Conservation (phyloP, 2,329 filamentous ascomycete genomes). For the Botryotinia globosa region DNA sequence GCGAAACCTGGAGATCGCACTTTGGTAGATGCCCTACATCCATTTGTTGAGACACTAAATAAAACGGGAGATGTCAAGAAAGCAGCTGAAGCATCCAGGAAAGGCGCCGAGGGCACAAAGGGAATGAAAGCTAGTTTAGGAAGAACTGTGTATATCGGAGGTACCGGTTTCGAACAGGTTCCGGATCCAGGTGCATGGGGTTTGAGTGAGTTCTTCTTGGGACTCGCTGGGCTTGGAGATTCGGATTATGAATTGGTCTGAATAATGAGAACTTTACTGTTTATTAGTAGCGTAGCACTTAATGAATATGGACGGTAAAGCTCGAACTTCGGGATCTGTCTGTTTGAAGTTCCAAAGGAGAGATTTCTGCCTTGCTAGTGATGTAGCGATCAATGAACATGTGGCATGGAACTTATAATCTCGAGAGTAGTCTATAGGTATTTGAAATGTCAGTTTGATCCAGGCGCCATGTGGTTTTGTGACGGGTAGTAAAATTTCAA, state of each 20-base stretch:
- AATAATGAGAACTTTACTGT: slow-evolving; percentile 5
- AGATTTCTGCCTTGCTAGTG: background rate
- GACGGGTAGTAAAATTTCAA: background rate
- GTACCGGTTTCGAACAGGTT: slow-evolving; percentile 67
- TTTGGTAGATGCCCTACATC: slow-evolving; percentile 82
- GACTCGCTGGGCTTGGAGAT: slow-evolving; percentile 56
- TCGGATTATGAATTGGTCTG: slow-evolving; percentile 38
- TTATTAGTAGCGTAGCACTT: slow-evolving; percentile 4
- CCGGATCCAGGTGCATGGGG: slow-evolving; percentile 76
- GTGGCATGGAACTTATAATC: background rate
- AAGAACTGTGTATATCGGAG: slow-evolving; percentile 77
- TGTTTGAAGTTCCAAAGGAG: background rate
- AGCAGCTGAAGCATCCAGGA: slow-evolving; percentile 71
- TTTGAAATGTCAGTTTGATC: background rate
- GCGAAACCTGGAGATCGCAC: slow-evolving; percentile 88
- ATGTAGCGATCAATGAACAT: background rate
- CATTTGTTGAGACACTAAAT: slow-evolving; percentile 74
- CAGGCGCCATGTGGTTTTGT: background rate
- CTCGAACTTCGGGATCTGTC: background rate
- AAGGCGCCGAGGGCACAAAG: slow-evolving; percentile 80
- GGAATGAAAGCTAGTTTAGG: slow-evolving; percentile 90
- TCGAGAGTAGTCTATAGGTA: background rate
- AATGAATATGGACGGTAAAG: background rate
- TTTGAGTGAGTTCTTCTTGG: slow-evolving; percentile 76
- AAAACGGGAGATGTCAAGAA: slow-evolving; percentile 63